phyloP scores from a whole-genome alignment of 1,284 basidiomycete genomes.

The Lentinula novae-zelandiae region DNA sequence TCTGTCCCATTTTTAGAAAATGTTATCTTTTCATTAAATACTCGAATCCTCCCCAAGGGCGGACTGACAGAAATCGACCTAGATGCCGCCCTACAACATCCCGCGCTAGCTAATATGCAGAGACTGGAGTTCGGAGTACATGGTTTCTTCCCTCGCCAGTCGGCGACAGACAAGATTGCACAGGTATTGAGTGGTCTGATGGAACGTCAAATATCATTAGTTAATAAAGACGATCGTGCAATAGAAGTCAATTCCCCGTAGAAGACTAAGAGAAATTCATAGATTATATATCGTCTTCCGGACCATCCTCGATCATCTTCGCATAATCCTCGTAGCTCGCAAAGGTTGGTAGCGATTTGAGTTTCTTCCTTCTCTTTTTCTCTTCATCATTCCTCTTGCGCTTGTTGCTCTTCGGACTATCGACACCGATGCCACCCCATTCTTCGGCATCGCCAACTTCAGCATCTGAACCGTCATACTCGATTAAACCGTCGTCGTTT shows the following conservation, averaged over 20 bases:
- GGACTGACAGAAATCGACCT: background rate
- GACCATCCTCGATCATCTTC: conserved; percentile 79
- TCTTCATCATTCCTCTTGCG: conserved; percentile 49
- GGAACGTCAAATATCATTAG: background rate
- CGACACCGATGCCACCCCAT: conserved; percentile 45
- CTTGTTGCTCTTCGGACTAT: conserved; percentile 31
- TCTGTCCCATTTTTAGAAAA: conserved; percentile 3
- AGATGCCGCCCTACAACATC: background rate
- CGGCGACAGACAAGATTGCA: background rate
- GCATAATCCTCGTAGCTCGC: conserved; percentile 96
- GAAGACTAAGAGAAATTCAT: background rate
- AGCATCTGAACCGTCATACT: conserved; percentile 48
- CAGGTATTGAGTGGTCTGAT: background rate
- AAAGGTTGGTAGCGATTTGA: conserved; percentile 78
- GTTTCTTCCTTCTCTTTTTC: conserved; percentile 68
- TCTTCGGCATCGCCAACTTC: conserved; percentile 43
- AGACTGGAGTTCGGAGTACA: background rate
- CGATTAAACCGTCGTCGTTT: conserved; percentile 53
- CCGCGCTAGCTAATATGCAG: background rate
- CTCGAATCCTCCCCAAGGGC: background rate
- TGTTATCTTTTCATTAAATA: conserved; percentile 4
- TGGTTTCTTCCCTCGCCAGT: background rate
- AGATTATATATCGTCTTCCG: conserved; percentile 62
- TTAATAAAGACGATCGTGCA: background rate
- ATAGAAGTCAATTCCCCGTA: background rate